Conservation (phyloP, 2,329 filamentous ascomycete species). For the Alternaria arborescens region DNA sequence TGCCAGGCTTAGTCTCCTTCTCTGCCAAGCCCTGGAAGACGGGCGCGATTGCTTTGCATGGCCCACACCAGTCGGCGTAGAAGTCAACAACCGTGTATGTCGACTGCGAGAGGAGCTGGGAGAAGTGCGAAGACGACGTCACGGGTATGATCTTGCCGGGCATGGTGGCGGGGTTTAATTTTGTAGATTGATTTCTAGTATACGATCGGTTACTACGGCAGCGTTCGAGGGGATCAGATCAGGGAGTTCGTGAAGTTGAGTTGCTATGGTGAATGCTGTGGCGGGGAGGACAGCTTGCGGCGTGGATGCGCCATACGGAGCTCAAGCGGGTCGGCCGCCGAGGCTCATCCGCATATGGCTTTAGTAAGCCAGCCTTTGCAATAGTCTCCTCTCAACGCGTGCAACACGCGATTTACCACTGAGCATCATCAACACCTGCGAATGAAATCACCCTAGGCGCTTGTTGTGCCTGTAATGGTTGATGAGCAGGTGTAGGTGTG, state of each 20-base stretch:
- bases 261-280: not conserved
- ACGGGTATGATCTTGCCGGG: slow-evolving; percentile 45
- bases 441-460: no score
- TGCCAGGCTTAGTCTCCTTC: slow-evolving; percentile 57
- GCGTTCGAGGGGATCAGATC: not conserved
- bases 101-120: slow-evolving; percentile 44
- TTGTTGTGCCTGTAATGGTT: no score
- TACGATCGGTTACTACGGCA: not conserved
- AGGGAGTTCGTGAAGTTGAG: not conserved
- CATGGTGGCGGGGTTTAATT: slow-evolving; percentile 26
- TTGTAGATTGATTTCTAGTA: not conserved
- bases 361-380: not conserved
- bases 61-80: slow-evolving; percentile 66
- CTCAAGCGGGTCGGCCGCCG: slow-evolving; percentile 5
- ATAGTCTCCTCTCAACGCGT: not conserved
- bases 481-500: not conserved
- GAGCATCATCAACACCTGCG: no score
- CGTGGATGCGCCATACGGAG: slow-evolving; percentile 10
- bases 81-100: slow-evolving; percentile 60
- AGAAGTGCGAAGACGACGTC: slow-evolving; percentile 47
- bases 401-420: no score
- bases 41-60: slow-evolving; percentile 64
- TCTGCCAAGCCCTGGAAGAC: slow-evolving; percentile 61
- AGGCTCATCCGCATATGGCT: not conserved
- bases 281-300: slow-evolving; percentile 21